Evolutionary conservation across 148 eudicot genomes (phyloP).

Genomic region (Spergularia bocconei): DNA sequence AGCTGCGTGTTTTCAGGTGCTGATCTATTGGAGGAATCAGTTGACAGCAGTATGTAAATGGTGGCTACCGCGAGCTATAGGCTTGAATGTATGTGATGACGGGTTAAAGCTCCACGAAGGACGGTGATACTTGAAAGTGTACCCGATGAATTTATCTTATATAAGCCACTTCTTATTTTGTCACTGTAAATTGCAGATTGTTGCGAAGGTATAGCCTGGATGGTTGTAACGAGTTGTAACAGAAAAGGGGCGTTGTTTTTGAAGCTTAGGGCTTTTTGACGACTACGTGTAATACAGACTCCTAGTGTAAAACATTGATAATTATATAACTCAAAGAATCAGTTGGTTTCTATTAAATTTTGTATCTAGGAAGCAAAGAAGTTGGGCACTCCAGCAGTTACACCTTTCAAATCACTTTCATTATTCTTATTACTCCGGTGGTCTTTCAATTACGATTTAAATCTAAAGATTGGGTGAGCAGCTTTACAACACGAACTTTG

Average conservation of each 20-base stretch:
- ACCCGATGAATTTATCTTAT: neutral
- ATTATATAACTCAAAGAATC: neutral
- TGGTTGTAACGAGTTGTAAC: neutral
- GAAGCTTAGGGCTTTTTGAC: neutral
- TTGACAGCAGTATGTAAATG: neutral
- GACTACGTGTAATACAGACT: neutral
- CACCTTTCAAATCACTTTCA: too few species aligned
- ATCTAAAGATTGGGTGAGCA: too few species aligned
- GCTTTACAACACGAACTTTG: too few species aligned
- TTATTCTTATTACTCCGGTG: too few species aligned
- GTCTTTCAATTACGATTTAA: too few species aligned
- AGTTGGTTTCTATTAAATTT: neutral
- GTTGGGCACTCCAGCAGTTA: too few species aligned
- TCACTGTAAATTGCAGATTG: slow-evolving; percentile 15
- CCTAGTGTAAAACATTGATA: neutral
- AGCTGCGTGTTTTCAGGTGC: slow-evolving; percentile 19
- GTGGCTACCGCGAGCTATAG: neutral
- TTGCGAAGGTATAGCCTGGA: slow-evolving; percentile 4
- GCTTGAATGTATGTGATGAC: slow-evolving; percentile 2
- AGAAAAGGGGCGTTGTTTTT: slow-evolving; percentile 6
- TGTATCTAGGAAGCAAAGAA: too few species aligned
- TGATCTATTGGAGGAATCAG: neutral
- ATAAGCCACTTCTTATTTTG: slow-evolving; percentile 6
- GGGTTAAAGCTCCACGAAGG: neutral
- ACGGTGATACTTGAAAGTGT: neutral